Conservation (phyloP, 331 rosid genomes). For the Arachis monticola region DNA sequence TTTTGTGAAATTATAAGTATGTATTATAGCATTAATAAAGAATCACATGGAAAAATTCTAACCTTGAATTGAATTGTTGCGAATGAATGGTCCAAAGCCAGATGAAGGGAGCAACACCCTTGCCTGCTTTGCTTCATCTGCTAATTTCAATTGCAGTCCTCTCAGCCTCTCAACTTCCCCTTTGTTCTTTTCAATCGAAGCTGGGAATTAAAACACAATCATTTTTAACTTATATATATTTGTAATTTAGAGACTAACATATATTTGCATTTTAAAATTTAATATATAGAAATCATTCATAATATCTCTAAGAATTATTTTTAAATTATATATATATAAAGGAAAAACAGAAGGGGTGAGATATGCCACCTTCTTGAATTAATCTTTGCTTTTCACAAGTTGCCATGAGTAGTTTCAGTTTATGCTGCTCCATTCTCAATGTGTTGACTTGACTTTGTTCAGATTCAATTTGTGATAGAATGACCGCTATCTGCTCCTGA, state of each 20-base stretch:
- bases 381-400: constrained; percentile 14
- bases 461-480: constrained; percentile 43
- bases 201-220: constrained; percentile 36
- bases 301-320: too few species aligned
- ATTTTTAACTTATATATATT: too few species aligned
- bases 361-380: constrained; percentile 50
- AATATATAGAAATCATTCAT: too few species aligned
- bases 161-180: constrained; percentile 53
- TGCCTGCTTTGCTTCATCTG: constrained; percentile 5
- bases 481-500: constrained; percentile 47
- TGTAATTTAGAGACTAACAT: too few species aligned
- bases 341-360: neutral
- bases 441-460: constrained; percentile 21
- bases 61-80: constrained; percentile 29
- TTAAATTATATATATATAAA: too few species aligned
- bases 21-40: too few species aligned
- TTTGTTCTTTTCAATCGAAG: constrained; percentile 51
- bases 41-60: neutral
- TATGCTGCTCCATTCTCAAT: constrained; percentile 52
- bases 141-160: constrained; percentile 33
- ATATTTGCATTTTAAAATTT: too few species aligned
- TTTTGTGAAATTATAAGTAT: too few species aligned
- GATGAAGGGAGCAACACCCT: constrained; percentile 15
- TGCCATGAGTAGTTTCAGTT: constrained; percentile 47
- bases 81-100: neutral